Conservation (phyloP, 78 protist genomes). For the Dictyostelium discoideum region DNA sequence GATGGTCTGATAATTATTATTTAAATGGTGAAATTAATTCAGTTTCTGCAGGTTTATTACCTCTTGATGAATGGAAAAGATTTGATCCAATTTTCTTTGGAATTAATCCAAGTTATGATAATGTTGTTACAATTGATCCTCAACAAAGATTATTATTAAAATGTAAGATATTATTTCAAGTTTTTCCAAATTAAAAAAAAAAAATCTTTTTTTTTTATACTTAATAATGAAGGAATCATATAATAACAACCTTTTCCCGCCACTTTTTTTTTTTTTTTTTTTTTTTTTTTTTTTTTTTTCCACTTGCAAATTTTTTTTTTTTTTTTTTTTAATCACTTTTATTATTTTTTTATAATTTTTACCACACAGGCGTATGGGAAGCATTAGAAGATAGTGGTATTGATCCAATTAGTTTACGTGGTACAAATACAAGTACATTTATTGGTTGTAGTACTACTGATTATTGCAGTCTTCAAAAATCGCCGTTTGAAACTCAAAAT, state of each 20-base stretch:
- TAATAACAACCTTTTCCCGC: no score
- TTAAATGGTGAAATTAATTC: neutral
- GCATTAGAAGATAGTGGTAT: conserved; percentile 76
- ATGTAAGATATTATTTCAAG: neutral
- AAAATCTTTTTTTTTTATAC: no score
- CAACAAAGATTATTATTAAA: conserved; percentile 86
- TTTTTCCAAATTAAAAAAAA: no score
- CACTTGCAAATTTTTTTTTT: no score
- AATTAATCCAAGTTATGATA: conserved; percentile 65
- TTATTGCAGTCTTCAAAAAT: neutral
- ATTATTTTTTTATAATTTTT: no score
- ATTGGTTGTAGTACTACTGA: conserved; percentile 20
- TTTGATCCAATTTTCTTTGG: conserved; percentile 78
- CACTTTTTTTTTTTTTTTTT: no score
- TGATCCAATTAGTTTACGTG: conserved; percentile 28
- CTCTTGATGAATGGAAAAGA: conserved; percentile 23
- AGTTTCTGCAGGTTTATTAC: conserved; percentile 30
- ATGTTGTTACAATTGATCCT: conserved; percentile 83
- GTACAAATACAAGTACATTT: conserved; percentile 54
- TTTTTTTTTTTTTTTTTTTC: no score
- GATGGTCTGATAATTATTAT: neutral
- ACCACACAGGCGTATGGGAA: conserved; percentile 41
- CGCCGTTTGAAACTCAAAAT: neutral
- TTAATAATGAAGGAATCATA: no score
- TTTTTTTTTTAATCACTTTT: no score